Percentiles rank a stretch among this genome's conserved stretches.
Evolutionary conservation across 1,139 yeast species (phyloP).

Genomic region (Kodamaea ohmeri): DNA sequence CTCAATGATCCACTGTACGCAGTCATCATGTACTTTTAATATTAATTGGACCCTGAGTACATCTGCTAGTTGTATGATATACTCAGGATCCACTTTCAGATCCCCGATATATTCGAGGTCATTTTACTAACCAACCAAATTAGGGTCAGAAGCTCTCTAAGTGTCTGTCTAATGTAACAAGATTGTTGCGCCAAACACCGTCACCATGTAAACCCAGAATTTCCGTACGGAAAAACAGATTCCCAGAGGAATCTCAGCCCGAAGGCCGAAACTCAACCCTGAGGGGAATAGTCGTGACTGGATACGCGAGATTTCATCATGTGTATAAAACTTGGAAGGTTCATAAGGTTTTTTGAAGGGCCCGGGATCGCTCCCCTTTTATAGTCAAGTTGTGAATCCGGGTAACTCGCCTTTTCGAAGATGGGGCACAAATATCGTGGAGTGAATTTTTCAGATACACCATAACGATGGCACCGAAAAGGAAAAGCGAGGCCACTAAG

Average conservation of each 20-base stretch:
- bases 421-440: too few relatives aligned
- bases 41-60: too few relatives aligned
- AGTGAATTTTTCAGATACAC: too few relatives aligned
- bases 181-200: conserved; percentile 62
- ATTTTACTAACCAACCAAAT: conserved; percentile 6
- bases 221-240: conserved; percentile 34
- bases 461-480: conserved; percentile 20
- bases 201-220: conserved; percentile 53
- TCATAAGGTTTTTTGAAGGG: conserved; percentile 25
- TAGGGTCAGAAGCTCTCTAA: conserved; percentile 49
- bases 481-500: conserved; percentile 18
- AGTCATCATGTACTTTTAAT: conserved; percentile 8
- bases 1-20: conserved; percentile 6
- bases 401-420: conserved; percentile 20
- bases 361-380: conserved; percentile 17
- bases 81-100: too few relatives aligned
- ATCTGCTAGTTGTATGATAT: too few relatives aligned
- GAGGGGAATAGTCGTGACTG: conserved; percentile 47
- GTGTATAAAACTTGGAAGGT: conserved; percentile 57
- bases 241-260: conserved; percentile 36
- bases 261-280: conserved; percentile 36
- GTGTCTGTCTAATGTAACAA: conserved; percentile 54
- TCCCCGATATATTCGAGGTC: too few relatives aligned
- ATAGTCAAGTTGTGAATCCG: conserved; percentile 17
- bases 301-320: conserved; percentile 64